Evolutionary conservation across 108 stramenopile genomes (phyloP).

Genomic region (Aurantiochytrium sp.): DNA sequence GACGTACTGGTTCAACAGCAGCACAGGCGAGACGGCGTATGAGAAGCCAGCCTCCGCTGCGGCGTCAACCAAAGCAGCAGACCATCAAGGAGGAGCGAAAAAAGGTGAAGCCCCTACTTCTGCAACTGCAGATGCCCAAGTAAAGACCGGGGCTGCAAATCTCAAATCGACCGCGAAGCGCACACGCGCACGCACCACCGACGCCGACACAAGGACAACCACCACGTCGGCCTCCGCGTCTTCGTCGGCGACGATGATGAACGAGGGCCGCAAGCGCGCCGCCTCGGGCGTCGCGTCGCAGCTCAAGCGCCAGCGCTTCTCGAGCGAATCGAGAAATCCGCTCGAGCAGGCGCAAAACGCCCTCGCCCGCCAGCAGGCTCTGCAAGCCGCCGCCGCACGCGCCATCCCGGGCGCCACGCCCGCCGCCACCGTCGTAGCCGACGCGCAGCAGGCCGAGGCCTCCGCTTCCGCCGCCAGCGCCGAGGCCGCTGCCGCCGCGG

Average conservation of each 20-base stretch:
- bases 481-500: background rate
- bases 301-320: background rate
- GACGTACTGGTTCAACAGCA: background rate
- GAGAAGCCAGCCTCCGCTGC: background rate
- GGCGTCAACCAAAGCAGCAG: background rate
- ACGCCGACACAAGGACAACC: too few species aligned
- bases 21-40: background rate
- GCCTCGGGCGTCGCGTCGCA: background rate
- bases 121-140: too few species aligned
- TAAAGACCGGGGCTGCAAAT: too few species aligned
- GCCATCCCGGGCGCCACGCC: background rate
- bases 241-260: background rate
- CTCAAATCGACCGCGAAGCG: too few species aligned
- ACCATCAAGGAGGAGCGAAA: background rate
- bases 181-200: too few species aligned
- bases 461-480: background rate
- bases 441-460: background rate
- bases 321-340: background rate
- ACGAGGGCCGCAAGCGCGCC: background rate
- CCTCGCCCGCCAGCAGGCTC: background rate
- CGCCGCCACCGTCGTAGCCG: background rate
- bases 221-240: background rate
- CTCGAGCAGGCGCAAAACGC: background rate
- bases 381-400: background rate
- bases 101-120: background rate